A percentile compares a stretch with the other conserved stretches of the same genome.
Conservation (phyloP, 129 eudicot genomes). For the Smallanthus sonchifolius region DNA sequence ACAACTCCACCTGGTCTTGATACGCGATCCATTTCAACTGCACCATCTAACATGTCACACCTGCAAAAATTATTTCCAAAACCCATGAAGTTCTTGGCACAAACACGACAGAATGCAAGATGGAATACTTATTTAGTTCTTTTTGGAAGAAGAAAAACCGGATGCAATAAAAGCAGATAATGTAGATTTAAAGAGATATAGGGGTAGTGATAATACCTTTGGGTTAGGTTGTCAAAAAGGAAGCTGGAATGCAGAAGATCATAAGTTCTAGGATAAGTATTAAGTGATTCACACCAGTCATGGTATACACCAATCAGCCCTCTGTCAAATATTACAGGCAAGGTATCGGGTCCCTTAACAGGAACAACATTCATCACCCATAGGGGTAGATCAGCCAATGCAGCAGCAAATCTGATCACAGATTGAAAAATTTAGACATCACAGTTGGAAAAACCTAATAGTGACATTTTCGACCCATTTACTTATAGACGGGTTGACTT, state of each 20-base stretch:
- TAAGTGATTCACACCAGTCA: slow-evolving; percentile 94
- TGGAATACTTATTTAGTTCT: neutral
- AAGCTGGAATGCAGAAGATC: slow-evolving; percentile 87
- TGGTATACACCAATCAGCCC: slow-evolving; percentile 93
- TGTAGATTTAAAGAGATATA: neutral
- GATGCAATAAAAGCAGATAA: too few relatives aligned
- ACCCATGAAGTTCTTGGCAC: neutral
- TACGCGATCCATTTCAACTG: slow-evolving; percentile 71
- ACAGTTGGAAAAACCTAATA: neutral
- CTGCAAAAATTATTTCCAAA: slow-evolving; percentile 25
- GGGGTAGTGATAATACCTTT: slow-evolving; percentile 45
- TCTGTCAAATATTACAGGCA: slow-evolving; percentile 71
- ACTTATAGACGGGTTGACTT: neutral
- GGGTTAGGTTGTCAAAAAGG: slow-evolving; percentile 66
- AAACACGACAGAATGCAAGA: neutral
- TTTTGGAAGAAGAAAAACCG: neutral
- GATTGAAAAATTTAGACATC: slow-evolving; percentile 5
- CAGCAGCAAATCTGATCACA: slow-evolving; percentile 74
- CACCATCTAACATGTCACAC: slow-evolving; percentile 59
- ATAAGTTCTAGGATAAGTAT: slow-evolving; percentile 86
- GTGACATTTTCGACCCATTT: neutral
- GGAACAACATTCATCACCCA: slow-evolving; percentile 99
- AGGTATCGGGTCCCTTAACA: slow-evolving; percentile 67
- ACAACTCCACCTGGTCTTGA: slow-evolving; percentile 73
- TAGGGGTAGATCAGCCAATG: slow-evolving; percentile 59